Evolutionary conservation across 2,329 filamentous ascomycete genomes (phyloP), one percentile per base, ranked within the genome.

Genomic region (Neophaeococcomyces aloes): DNA sequence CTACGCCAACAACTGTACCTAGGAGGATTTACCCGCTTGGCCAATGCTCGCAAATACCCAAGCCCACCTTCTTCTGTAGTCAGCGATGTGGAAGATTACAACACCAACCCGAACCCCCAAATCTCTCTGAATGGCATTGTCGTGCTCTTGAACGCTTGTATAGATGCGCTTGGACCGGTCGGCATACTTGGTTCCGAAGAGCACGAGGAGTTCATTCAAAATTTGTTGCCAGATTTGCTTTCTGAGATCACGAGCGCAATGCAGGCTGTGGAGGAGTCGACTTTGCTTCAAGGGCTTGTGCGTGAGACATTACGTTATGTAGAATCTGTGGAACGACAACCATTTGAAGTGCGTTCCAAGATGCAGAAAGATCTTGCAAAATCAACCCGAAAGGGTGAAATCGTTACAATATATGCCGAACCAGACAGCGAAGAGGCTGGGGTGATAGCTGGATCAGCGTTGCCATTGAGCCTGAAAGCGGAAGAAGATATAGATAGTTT

Each of bases 391-490:
- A 50, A 42, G 15, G 39, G 39, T 10, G 17, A 29, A 18, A 53
- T 56, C 13, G 43, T 54, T 10, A 55, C 51, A 3, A 27, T 55
- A 15, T 54, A 54, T 38, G 42, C 51, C 10, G 49, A 53, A 33
- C 18, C 45, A n/a, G 36, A 31, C 15, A 40, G 52, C 5, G 49
- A 46, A 11, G 42, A 44, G 38, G 48, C 46, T 15, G 43, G 39
- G 8, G 36, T 42, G 7, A 39, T 44, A 21, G 36, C 32, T 15
- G 38, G 40, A 14, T 42, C 42, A 17, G 17, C 48, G 42, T 32
- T 41, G 37, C 55, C 55, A 29, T 65, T 94, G 1, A 86, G 86
- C 5, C 68, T 87, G 49, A 85, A 81, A 64, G 69, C 71, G 2
- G 48, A 79, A 31, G 55, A 57, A 29, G 61, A 62, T 13, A 58